These are phyloP conservation scores for Verticillium albo-atrum DNA, from an alignment of 2,329 filamentous ascomycete genomes.

Conservation along the genomic window DNA sequence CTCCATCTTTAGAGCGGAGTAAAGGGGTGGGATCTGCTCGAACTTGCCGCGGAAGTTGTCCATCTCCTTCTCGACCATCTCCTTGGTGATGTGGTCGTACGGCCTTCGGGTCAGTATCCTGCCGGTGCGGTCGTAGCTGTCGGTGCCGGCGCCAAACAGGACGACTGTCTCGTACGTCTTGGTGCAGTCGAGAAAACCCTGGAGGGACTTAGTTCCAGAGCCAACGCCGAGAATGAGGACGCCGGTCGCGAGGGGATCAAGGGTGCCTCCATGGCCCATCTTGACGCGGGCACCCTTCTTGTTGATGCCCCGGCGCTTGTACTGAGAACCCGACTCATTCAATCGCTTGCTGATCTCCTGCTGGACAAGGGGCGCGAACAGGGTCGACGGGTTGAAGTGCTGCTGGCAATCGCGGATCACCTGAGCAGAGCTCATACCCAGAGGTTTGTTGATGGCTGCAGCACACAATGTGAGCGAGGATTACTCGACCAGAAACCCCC, in stretches of 20 bases:
- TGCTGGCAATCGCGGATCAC: conserved; percentile 83
- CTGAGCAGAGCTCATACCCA: conserved; percentile 81
- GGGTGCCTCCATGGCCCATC: conserved; percentile 91
- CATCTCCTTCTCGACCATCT: conserved; percentile 73
- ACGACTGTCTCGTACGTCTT: conserved; percentile 91
- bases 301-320: conserved; percentile 51
- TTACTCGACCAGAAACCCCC: neutral
- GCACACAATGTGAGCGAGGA: neutral
- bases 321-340: conserved; percentile 54
- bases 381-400: conserved; percentile 73
- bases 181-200: conserved; percentile 77
- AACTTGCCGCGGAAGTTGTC: conserved; percentile 74
- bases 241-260: conserved; percentile 91
- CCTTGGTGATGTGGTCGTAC: conserved; percentile 77
- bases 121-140: conserved; percentile 84
- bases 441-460: conserved; percentile 87
- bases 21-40: conserved; percentile 87
- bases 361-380: conserved; percentile 75
- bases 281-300: conserved; percentile 70
- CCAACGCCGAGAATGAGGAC: conserved; percentile 88
- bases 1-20: conserved; percentile 87
- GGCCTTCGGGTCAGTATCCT: conserved; percentile 72
- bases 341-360: conserved; percentile 52
- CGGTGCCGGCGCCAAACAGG: conserved; percentile 86
- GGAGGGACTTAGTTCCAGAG: conserved; percentile 77